Base-by-base conservation (phyloP, 306 rosid species). In the Sophora flavescens region DNA sequence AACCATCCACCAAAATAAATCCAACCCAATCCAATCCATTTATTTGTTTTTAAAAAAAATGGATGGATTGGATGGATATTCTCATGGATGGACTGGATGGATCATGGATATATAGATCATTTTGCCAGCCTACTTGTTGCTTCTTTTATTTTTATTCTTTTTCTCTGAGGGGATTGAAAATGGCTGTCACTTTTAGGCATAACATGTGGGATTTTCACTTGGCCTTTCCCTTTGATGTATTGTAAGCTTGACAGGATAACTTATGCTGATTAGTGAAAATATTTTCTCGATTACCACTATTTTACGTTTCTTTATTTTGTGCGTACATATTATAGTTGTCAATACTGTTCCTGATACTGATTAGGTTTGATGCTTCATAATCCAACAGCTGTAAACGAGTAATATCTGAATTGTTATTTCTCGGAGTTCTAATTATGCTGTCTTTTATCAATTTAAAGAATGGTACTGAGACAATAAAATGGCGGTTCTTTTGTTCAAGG, bases 401-500 rank as follows among this genome's bases (percentile, higher is more conserved):
- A 66, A 42, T 74, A 44, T 66, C 44, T 42, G 10, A n/a, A 42
- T n/a, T 16, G 47, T 54, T 12, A 52, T 22, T 12, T 35, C 26
- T 74, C 42, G 22, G 52, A 36, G 33, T 44, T 17, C 51, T 22
- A 36, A 6, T 41, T 81, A 22, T 6, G 68, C 38, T 45, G 47
- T 67, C 63, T 76, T 30, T 3, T 26, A 32, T 71, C 7, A 44
- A 22, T 41, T 16, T 56, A 57, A 53, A 69, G 63, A 12, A 45
- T 70, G 72, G 2, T 65, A 28, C 63, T 66, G 28, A 7, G 60
- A 70, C 39, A 48, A 57, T 17, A 13, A 30, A 30, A 11, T 42
- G 42, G 32, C 3, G 32, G 32, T 63, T 75, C 33, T 38, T 78
- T 74, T 69, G 77, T 53, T 61, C 53, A 50, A 53, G 61, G 22